Percentiles rank a stretch among this genome's conserved stretches.
Conservation (phyloP, 2,329 filamentous ascomycete species). For the Cytospora leucostoma region DNA sequence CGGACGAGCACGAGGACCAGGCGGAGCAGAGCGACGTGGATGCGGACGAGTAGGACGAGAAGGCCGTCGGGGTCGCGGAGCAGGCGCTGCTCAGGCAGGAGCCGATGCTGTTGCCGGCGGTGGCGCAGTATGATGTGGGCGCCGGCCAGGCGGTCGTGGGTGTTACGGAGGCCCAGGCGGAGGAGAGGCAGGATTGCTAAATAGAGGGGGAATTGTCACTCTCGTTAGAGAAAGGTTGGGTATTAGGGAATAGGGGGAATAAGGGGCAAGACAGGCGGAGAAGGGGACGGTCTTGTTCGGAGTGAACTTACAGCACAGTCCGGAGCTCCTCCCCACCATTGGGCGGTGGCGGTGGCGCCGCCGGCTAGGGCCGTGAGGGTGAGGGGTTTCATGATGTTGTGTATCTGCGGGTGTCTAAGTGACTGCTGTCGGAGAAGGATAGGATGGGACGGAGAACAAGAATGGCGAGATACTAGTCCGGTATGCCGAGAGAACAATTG, state of each 20-base stretch:
- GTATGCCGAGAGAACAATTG: not conserved
- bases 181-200: slow-evolving; percentile 47
- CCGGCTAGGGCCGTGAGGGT: slow-evolving; percentile 20
- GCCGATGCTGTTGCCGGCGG: slow-evolving; percentile 33
- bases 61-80: slow-evolving; percentile 36
- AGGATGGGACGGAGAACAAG: too few relatives aligned
- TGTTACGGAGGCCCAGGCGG: slow-evolving; percentile 37
- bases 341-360: slow-evolving; percentile 29
- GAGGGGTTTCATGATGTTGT: slow-evolving; percentile 20
- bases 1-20: slow-evolving; percentile 43
- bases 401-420: not conserved
- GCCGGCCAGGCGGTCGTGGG: slow-evolving; percentile 35
- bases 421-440: not conserved
- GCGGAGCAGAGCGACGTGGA: slow-evolving; percentile 45
- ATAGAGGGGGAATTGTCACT: slow-evolving; percentile 13
- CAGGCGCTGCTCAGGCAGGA: slow-evolving; percentile 37
- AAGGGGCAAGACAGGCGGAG: too few relatives aligned
- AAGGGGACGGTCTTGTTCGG: not conserved
- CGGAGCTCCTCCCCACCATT: slow-evolving; percentile 45
- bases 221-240: not conserved
- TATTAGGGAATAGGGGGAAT: too few relatives aligned
- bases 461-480: not conserved
- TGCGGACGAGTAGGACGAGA: slow-evolving; percentile 38
- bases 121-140: slow-evolving; percentile 37
- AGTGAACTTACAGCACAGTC: slow-evolving; percentile 44